Evolutionary conservation across 106 monocot species (phyloP).

Genomic region (Dendrobium nobile): DNA sequence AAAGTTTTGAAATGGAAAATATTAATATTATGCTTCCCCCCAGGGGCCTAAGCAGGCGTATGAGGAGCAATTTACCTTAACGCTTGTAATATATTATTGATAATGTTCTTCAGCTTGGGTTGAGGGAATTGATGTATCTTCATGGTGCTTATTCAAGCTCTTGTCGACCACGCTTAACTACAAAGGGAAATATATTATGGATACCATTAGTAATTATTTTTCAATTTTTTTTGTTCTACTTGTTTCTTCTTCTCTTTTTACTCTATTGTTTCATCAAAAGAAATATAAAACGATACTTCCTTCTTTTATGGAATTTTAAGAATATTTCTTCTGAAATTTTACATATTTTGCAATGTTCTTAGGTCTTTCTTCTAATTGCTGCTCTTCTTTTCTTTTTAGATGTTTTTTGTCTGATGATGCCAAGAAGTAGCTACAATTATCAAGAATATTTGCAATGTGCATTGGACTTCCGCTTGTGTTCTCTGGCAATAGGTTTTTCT

Average conservation of each 20-base stretch:
- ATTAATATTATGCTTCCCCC: too few species aligned
- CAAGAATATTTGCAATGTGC: conserved; percentile 75
- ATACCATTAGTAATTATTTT: background rate
- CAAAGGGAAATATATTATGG: background rate
- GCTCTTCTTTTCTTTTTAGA: conserved; percentile 33
- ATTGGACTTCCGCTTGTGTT: conserved; percentile 59
- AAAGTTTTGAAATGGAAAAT: too few species aligned
- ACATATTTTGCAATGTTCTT: background rate
- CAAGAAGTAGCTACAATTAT: conserved; percentile 48
- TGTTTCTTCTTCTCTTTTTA: background rate
- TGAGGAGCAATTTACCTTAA: background rate
- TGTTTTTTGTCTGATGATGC: conserved; percentile 80
- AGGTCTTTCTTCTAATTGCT: conserved; percentile 9
- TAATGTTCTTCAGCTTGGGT: background rate
- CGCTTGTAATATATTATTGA: background rate
- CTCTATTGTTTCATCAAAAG: background rate
- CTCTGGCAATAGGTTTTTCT: conserved; percentile 7
- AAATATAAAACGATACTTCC: background rate
- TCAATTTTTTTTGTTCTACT: background rate
- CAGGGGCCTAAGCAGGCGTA: background rate
- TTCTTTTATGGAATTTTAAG: background rate
- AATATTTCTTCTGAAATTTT: background rate
- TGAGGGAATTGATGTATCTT: background rate
- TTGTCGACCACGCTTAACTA: background rate
- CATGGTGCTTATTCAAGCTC: background rate